Conservation (phyloP, 2,329 filamentous ascomycete genomes). For the Fusarium secorum region DNA sequence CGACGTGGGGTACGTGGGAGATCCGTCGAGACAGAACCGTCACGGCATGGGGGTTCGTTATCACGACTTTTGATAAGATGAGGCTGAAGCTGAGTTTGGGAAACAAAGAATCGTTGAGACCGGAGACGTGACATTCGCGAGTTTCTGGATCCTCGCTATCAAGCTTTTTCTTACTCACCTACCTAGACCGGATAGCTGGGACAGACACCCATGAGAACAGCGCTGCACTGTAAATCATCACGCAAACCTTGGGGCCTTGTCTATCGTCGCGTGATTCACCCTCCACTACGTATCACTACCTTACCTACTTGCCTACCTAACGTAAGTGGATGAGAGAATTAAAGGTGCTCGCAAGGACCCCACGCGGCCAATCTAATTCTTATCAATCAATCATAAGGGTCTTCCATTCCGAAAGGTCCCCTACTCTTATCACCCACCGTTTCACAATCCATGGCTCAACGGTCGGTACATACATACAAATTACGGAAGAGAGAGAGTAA, state of each 20-base stretch:
- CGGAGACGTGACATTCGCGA: conserved; percentile 6
- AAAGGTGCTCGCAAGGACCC: neutral
- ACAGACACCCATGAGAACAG: conserved; percentile 20
- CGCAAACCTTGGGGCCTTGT: conserved; percentile 7
- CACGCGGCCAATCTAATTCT: conserved; percentile 1
- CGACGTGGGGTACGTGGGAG: conserved; percentile 31
- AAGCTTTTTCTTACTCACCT: conserved; percentile 3
- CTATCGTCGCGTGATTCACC: conserved; percentile 14
- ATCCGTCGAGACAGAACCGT: neutral
- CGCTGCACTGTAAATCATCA: conserved; percentile 25
- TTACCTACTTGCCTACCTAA: neutral
- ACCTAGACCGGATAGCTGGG: conserved; percentile 26
- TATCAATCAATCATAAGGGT: neutral
- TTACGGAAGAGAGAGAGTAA: neutral
- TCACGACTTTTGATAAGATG: neutral
- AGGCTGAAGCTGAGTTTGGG: conserved; percentile 14
- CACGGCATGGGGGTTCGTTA: conserved; percentile 14
- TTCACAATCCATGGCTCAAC: neutral
- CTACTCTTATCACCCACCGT: neutral
- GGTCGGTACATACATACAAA: neutral
- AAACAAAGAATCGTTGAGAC: neutral
- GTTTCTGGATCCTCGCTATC: neutral
- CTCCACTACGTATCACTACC: neutral
- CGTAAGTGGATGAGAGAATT: neutral
- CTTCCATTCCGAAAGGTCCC: neutral